Conservation (phyloP, 495 filamentous ascomycete species). For the Neurospora discreta region DNA sequence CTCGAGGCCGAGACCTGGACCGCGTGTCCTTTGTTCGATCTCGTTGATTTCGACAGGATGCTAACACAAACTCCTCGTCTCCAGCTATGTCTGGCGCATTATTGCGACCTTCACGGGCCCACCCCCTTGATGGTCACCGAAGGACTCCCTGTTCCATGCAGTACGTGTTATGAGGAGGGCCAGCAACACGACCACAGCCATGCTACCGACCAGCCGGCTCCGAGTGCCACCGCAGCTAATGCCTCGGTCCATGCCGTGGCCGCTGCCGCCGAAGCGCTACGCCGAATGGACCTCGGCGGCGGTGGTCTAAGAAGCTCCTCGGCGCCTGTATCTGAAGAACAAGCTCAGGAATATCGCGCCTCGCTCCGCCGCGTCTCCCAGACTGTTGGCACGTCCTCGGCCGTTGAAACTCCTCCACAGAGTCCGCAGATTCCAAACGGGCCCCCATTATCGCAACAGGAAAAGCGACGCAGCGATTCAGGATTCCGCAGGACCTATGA, state of each 20-base stretch:
- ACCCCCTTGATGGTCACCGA: conserved; percentile 94
- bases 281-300: conserved; percentile 28
- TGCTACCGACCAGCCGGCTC: conserved; percentile 20
- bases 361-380: conserved; percentile 23
- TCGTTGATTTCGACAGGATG: background rate
- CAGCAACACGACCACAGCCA: conserved; percentile 1
- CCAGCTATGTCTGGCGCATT: conserved; percentile 90
- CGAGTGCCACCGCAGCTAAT: conserved; percentile 17
- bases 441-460: conserved; percentile 13
- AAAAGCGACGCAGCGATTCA: conserved; percentile 32
- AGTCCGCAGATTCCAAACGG: conserved; percentile 41
- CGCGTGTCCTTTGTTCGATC: background rate
- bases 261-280: conserved; percentile 28
- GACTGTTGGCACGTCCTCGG: conserved; percentile 19
- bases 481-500: conserved; percentile 44
- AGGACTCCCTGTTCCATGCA: conserved; percentile 66
- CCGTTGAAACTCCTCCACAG: conserved; percentile 50
- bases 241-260: conserved; percentile 20
- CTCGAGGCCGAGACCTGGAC: background rate
- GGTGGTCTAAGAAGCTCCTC: conserved; percentile 27
- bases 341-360: conserved; percentile 30
- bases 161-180: conserved; percentile 53
- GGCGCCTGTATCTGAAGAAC: conserved; percentile 27
- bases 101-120: conserved; percentile 91
- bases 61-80: conserved; percentile 30